Evolutionary conservation across 1,139 yeast genomes (phyloP).

Genomic region (Yamadazyma atmosphaerica): DNA sequence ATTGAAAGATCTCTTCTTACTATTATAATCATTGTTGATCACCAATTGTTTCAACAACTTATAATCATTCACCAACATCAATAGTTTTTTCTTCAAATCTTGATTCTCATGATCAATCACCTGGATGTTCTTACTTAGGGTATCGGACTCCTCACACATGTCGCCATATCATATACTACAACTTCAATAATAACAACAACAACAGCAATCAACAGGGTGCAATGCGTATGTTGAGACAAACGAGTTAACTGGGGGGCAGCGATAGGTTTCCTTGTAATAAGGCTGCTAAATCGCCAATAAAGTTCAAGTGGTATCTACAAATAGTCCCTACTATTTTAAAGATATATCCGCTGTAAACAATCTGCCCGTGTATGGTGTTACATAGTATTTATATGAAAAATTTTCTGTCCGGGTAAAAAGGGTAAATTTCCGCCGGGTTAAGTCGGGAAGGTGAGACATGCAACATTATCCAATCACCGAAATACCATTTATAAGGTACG

Average conservation of each 20-base stretch:
- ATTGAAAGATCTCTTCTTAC: constrained; percentile 28
- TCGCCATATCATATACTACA: neutral
- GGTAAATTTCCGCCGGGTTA: neutral
- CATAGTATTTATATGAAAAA: constrained; percentile 3
- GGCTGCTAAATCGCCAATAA: too few species aligned
- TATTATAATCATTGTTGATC: constrained; percentile 8
- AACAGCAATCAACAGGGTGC: neutral
- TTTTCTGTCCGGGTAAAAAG: constrained; percentile 2
- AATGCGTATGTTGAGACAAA: neutral
- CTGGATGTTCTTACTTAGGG: constrained; percentile 22
- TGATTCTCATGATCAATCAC: constrained; percentile 36
- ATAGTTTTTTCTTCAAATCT: constrained; percentile 35
- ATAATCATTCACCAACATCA: constrained; percentile 44
- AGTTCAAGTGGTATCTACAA: neutral
- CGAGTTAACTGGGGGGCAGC: neutral
- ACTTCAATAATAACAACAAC: neutral
- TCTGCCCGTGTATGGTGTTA: neutral
- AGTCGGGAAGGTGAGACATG: constrained; percentile 2
- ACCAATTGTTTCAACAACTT: constrained; percentile 39
- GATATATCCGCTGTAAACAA: neutral
- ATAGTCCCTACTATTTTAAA: neutral
- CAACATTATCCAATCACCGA: neutral
- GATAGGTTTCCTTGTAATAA: too few species aligned
- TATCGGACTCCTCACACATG: neutral
- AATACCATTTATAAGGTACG: constrained; percentile 1